Base-by-base conservation (phyloP, 2,329 filamentous ascomycete species). In the Lachnellula suecica region DNA sequence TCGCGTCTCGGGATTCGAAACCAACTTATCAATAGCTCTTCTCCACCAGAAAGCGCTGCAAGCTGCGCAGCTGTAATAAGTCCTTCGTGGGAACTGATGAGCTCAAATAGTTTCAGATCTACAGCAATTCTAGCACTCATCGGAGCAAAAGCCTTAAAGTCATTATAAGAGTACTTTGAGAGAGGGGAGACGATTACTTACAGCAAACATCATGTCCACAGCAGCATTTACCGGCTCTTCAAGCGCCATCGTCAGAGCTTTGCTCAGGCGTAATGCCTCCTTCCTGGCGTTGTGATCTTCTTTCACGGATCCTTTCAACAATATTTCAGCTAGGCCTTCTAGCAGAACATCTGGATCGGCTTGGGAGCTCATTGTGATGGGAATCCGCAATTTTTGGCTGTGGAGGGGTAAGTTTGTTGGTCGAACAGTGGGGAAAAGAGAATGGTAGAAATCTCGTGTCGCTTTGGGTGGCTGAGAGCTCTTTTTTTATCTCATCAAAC, bases 111-210 rank as follows among this genome's bases (percentile, higher is more conserved):
- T n/a, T n/a, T n/a, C n/a, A n/a, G n/a, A n/a, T n/a, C n/a, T n/a
- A n/a, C 51, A n/a, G 53, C 50, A 44, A 56, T 47, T 40, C 40
- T 41, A 29, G 47, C 47, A 48, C 53, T 35, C 35, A 52, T 50
- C 6, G 46, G n/a, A 8, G 31, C n/a, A 9, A 48, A 42, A 2
- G 35, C 22, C 35, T n/a, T 48, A 17, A 17, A 22, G 4, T 25
- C n/a, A 25, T 47, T 17, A 13, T 6, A 38, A 37, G 10, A 4
- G 22, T 11, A 4, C 5, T 20, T 38, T 27, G 6, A 4, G 11
- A 2, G 15, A 24, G 13, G 29, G 3, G 11, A 25, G n/a, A n/a
- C n/a, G n/a, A n/a, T n/a, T n/a, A 37, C 19, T 43, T 50, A 15
- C 47, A 29, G 22, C 35, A 40, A 44, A 19, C 6, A 27, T 31